These are phyloP conservation scores for Naganishia liquefaciens DNA, from an alignment of 1,284 basidiomycete species.

Conservation along the genomic window DNA sequence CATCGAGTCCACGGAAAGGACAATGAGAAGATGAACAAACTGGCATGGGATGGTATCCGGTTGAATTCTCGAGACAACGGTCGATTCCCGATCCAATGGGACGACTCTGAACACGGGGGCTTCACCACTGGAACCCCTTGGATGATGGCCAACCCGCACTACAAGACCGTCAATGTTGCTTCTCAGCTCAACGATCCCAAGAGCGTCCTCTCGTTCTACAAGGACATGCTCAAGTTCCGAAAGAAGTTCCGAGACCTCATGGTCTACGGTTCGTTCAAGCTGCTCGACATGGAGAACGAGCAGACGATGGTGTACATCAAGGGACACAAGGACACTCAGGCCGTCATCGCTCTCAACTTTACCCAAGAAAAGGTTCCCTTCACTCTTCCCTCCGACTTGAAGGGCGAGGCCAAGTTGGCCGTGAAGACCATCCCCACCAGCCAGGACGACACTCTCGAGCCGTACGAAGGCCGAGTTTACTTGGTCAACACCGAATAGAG, in stretches of 20 bases:
- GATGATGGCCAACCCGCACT: conserved; percentile 32
- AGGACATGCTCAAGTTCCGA: conserved; percentile 48
- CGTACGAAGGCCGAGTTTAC: conserved; percentile 28
- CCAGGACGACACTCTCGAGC: conserved; percentile 9
- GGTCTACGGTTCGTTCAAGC: conserved; percentile 57
- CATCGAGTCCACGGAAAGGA: conserved; percentile 42
- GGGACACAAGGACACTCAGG: conserved; percentile 35
- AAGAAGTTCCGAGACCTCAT: conserved; percentile 46
- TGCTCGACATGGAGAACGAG: conserved; percentile 58
- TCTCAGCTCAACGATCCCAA: conserved; percentile 48
- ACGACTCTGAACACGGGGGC: conserved; percentile 24
- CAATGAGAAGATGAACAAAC: conserved; percentile 17
- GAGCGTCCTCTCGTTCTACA: conserved; percentile 46
- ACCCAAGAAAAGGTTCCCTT: conserved; percentile 29
- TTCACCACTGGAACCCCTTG: conserved; percentile 30
- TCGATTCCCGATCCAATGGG: conserved; percentile 31
- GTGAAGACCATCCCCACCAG: conserved; percentile 25
- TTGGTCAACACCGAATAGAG: conserved; percentile 25
- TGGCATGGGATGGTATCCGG: conserved; percentile 23
- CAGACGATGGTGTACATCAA: conserved; percentile 64
- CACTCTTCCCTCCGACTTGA: conserved; percentile 16
- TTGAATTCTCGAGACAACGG: conserved; percentile 32
- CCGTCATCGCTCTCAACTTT: conserved; percentile 62
- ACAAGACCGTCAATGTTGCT: conserved; percentile 46
- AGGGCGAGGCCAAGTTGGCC: conserved; percentile 28